Evolutionary conservation across 1,284 basidiomycete genomes (phyloP), one percentile per base, ranked within the genome.

Genomic region (Chalciporus piperatoides): DNA sequence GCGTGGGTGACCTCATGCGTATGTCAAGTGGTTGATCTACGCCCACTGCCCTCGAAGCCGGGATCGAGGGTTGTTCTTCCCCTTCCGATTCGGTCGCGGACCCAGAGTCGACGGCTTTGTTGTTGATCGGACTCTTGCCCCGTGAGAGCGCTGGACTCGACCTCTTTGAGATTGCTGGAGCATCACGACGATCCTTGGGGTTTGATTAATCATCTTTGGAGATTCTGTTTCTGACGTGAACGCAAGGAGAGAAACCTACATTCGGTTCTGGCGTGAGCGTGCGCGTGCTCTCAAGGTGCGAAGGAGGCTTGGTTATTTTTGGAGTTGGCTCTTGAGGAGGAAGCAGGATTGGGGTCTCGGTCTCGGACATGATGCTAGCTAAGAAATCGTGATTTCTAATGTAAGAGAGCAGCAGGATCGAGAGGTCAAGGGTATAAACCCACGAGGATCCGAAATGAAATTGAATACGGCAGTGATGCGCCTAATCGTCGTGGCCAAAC

Each of bases 381-480:
- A 17, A 32, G 30, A 55, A 33, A 57, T 49, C 24, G 24, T 23
- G 28, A n/a, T 27, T 2, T 24, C 46, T 3, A 23, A 44, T 53
- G 54, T 62, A 46, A 65, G 48, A 33, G 21, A 25, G 17, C 8
- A 36, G 27, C 32, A 38, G 17, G 35, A 30, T 19, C 15, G 12
- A 30, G 14, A 32, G 30, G 30, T 14, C 30, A 32, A 32, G 14
- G 14, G 30, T 14, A 14, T 14, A 32, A 12, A 74, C 84, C 68
- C 59, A 88, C 86, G 84, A 58, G 79, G 75, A 46, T 81, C 76
- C 51, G 77, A 67, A 46, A 73, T 64, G 65, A 82, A 83, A 63
- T 84, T 83, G 61, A 84, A 78, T 57, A 83, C 69, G 15, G 86
- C 82, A 12, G 84, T 80, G 69, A 86, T 78, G 43, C 86, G 82